Evolutionary conservation across 495 filamentous ascomycete species (phyloP).

Genomic region (Penicillium salamii): DNA sequence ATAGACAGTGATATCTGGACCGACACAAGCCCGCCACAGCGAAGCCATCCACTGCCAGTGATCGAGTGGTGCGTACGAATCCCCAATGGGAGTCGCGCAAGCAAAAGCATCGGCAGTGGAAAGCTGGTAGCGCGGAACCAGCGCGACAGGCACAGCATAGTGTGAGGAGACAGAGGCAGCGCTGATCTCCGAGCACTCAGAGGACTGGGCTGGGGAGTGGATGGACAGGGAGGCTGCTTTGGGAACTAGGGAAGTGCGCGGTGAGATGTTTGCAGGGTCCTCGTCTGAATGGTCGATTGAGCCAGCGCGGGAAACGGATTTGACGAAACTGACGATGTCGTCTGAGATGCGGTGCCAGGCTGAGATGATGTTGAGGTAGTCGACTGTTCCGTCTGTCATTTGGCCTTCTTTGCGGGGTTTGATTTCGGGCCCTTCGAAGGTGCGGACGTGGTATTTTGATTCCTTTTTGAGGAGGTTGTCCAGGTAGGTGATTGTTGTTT

Average conservation of each 20-base stretch:
- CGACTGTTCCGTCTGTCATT: slow-evolving; percentile 49
- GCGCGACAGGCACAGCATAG: slow-evolving; percentile 57
- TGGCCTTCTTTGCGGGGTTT: slow-evolving; percentile 29
- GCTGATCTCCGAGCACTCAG: slow-evolving; percentile 27
- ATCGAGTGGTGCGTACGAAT: slow-evolving; percentile 76
- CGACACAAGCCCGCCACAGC: slow-evolving; percentile 84
- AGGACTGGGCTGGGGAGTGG: slow-evolving; percentile 28
- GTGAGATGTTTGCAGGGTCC: slow-evolving; percentile 27
- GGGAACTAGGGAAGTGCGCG: slow-evolving; percentile 30
- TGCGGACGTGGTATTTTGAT: slow-evolving; percentile 54
- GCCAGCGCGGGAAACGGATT: slow-evolving; percentile 20
- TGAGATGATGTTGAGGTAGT: slow-evolving; percentile 67
- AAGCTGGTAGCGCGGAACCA: slow-evolving; percentile 75
- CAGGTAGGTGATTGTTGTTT: slow-evolving; percentile 58
- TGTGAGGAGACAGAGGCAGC: slow-evolving; percentile 7
- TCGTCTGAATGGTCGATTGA: slow-evolving; percentile 18
- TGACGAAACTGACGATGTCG: slow-evolving; percentile 65
- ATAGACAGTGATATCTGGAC: slow-evolving; percentile 81
- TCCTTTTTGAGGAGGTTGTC: slow-evolving; percentile 55
- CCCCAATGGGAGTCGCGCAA: slow-evolving; percentile 65
- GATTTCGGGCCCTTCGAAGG: slow-evolving; percentile 50
- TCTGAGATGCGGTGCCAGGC: slow-evolving; percentile 69
- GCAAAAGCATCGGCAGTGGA: slow-evolving; percentile 74
- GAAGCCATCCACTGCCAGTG: slow-evolving; percentile 99
- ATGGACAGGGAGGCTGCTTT: slow-evolving; percentile 30